Percentiles rank a stretch among this genome's conserved stretches.
These are phyloP conservation scores for Talaromyces sp. DNA, from an alignment of 2,329 filamentous ascomycete species.

Conservation along the genomic window DNA sequence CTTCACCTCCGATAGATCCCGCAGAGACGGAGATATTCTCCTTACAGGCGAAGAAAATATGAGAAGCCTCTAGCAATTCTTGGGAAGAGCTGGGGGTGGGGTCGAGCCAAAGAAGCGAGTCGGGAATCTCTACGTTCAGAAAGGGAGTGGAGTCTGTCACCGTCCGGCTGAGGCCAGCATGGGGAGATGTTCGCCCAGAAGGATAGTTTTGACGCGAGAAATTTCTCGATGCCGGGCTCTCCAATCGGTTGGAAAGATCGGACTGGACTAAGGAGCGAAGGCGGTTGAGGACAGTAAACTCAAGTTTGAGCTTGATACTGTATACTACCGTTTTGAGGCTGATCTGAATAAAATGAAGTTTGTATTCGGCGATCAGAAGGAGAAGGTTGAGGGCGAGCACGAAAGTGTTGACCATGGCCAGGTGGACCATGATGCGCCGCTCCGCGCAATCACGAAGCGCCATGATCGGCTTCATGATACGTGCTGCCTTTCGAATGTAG, in stretches of 20 bases:
- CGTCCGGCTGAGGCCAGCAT: not conserved
- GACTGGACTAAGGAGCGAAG: not conserved
- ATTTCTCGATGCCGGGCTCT: not conserved
- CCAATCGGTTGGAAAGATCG: not conserved
- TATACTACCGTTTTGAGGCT: conserved; percentile 44
- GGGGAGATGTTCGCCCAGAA: not conserved
- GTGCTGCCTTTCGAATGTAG: not conserved
- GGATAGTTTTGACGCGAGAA: not conserved
- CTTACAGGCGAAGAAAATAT: not conserved
- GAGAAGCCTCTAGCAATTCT: not conserved
- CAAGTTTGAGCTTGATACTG: conserved; percentile 49
- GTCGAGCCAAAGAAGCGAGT: not conserved
- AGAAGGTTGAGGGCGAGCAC: conserved; percentile 43
- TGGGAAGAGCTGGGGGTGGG: not conserved
- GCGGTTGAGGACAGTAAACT: conserved; percentile 34
- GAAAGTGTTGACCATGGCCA: conserved; percentile 47
- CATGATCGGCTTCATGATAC: not conserved
- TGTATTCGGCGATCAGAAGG: conserved; percentile 38
- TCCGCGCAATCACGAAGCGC: not conserved
- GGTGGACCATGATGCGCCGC: conserved; percentile 40
- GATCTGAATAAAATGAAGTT: conserved; percentile 39
- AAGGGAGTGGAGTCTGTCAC: not conserved
- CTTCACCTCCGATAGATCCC: not conserved
- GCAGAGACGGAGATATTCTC: not conserved
- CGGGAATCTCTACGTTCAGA: not conserved